phyloP scores from a whole-genome alignment of 2,329 filamentous ascomycete genomes.

The Epichloe sp. region DNA sequence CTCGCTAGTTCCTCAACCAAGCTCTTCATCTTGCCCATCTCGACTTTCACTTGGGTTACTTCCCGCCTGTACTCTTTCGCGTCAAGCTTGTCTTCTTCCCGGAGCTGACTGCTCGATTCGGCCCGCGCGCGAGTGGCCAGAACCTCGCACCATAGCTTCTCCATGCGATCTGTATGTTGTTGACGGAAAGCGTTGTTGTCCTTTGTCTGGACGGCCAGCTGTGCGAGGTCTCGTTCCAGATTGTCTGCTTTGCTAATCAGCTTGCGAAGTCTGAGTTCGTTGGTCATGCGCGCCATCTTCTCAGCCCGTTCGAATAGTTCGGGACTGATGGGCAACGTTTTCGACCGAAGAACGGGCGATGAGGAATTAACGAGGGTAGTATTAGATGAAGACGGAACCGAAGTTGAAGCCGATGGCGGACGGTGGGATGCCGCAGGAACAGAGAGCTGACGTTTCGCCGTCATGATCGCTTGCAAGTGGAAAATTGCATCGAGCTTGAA shows the following conservation, averaged over 20 bases:
- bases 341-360: background rate
- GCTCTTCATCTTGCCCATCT: slow-evolving; percentile 13
- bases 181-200: slow-evolving; percentile 17
- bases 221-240: slow-evolving; percentile 17
- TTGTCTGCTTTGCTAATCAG: slow-evolving; percentile 15
- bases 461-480: background rate
- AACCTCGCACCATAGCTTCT: slow-evolving; percentile 18
- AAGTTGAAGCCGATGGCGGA: background rate
- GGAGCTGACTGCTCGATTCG: slow-evolving; percentile 5
- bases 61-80: slow-evolving; percentile 1
- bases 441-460: slow-evolving; percentile 2
- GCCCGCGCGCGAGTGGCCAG: slow-evolving; percentile 17
- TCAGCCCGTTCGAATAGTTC: slow-evolving; percentile 16
- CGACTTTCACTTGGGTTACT: slow-evolving; percentile 5
- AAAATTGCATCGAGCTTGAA: background rate
- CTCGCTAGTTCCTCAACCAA: slow-evolving; percentile 11
- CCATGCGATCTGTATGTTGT: slow-evolving; percentile 17
- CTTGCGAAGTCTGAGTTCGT: slow-evolving; percentile 22
- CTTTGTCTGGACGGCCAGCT: slow-evolving; percentile 14
- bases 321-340: background rate
- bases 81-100: slow-evolving; percentile 1
- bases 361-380: background rate
- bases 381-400: background rate
- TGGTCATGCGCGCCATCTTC: slow-evolving; percentile 22
- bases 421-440: slow-evolving; percentile 1